Conservation (phyloP, 163 green algal species). For the Chlorella variabilis region DNA sequence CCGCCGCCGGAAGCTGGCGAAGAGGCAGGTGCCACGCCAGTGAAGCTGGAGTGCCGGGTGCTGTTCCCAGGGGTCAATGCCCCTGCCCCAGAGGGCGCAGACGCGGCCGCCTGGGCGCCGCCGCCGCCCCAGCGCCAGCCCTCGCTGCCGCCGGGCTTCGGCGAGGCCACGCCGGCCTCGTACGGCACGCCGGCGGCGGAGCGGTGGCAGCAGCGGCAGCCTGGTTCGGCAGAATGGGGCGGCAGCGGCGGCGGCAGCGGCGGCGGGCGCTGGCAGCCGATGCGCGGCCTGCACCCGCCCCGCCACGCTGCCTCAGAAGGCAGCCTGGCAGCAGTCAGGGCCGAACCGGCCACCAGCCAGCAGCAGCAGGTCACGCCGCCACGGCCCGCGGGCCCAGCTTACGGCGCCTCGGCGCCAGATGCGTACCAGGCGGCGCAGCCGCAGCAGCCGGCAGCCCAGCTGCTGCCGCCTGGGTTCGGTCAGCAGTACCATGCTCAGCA, state of each 20-base stretch:
- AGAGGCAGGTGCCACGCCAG: not conserved
- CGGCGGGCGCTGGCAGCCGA: not conserved
- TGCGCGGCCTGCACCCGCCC: not conserved
- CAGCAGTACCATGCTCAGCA: conserved; percentile 1
- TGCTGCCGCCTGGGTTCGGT: not conserved
- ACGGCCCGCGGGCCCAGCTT: no score
- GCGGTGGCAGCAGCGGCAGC: no score
- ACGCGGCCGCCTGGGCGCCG: conserved; percentile 8
- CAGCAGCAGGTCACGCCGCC: not conserved
- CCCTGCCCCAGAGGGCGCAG: conserved; percentile 27
- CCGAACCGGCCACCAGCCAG: not conserved
- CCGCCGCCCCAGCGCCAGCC: not conserved
- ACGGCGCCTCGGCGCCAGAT: no score
- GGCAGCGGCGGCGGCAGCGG: not conserved
- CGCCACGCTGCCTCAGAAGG: not conserved
- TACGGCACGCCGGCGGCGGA: no score
- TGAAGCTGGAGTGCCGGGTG: conserved; percentile 3
- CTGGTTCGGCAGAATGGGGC: not conserved
- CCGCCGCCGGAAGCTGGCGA: not conserved
- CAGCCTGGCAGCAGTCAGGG: not conserved
- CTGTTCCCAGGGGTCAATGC: conserved; percentile 39
- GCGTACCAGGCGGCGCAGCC: no score
- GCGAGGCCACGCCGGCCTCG: not conserved
- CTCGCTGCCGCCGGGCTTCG: not conserved
- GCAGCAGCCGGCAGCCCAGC: not conserved